Percentiles rank a stretch among this genome's conserved stretches.
These are phyloP conservation scores for Calendula officinalis DNA, from an alignment of 129 eudicot species.

Conservation along the genomic window DNA sequence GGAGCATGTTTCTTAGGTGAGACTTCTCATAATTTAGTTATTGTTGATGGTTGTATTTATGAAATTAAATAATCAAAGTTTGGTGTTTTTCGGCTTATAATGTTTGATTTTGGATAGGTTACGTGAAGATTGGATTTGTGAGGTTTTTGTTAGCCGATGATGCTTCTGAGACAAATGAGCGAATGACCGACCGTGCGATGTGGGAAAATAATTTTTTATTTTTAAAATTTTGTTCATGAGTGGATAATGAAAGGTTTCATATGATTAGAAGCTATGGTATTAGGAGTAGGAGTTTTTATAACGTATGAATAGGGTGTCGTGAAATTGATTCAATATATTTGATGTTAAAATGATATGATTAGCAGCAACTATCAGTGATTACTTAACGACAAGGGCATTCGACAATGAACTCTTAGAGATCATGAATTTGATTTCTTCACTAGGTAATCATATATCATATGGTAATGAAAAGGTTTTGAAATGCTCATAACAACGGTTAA, in stretches of 20 bases:
- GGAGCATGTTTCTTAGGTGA: conserved; percentile 27
- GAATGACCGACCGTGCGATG: not conserved
- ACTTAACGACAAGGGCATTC: no score
- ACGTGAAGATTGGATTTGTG: not conserved
- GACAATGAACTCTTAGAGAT: no score
- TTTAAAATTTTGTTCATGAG: not conserved
- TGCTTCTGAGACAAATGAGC: not conserved
- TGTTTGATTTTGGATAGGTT: not conserved
- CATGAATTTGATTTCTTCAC: no score
- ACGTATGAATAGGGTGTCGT: not conserved
- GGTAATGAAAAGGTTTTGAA: no score
- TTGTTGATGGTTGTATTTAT: not conserved
- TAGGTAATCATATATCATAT: no score
- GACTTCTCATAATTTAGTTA: conserved; percentile 1
- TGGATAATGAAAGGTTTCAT: not conserved
- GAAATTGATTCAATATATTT: not conserved
- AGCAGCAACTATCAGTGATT: no score
- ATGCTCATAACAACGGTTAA: no score
- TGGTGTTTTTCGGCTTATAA: not conserved
- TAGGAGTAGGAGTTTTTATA: not conserved
- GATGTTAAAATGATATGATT: not conserved
- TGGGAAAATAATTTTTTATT: not conserved
- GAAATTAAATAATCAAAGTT: not conserved
- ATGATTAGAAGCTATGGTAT: not conserved
- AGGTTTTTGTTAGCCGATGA: not conserved